phyloP scores from a whole-genome alignment of 106 monocot species.

The Posidonia australis region DNA sequence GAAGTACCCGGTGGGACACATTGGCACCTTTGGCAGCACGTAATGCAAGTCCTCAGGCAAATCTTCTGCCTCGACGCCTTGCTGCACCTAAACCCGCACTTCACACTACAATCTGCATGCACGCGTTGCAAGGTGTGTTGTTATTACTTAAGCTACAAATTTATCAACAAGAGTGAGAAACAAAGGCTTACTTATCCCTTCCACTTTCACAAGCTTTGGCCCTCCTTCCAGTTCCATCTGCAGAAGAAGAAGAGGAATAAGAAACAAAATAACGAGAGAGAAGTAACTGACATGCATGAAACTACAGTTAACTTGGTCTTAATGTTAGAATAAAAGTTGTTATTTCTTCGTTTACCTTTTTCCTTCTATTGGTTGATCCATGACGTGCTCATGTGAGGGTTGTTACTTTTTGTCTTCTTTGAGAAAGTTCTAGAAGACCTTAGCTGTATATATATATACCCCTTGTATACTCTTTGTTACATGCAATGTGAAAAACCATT shows the following conservation, averaged over 20 bases:
- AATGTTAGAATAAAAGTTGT: too few species aligned
- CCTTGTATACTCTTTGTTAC: too few species aligned
- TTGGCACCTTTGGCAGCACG: constrained; percentile 23
- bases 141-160: too few species aligned
- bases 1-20: constrained; percentile 26
- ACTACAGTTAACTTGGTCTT: background rate
- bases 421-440: too few species aligned
- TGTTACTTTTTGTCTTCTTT: too few species aligned
- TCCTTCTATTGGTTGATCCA: too few species aligned
- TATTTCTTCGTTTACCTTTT: too few species aligned
- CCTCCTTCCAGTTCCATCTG: background rate
- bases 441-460: too few species aligned
- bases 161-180: background rate
- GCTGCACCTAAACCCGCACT: constrained; percentile 40
- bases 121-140: too few species aligned
- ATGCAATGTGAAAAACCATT: too few species aligned
- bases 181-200: background rate
- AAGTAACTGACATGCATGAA: background rate
- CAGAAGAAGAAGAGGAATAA: background rate
- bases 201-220: background rate
- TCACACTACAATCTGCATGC: background rate
- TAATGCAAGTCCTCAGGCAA: constrained; percentile 17
- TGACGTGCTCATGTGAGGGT: too few species aligned
- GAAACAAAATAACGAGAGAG: too few species aligned
- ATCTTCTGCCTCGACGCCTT: constrained; percentile 31